These are phyloP conservation scores for Cladophialophora psammophila DNA, from an alignment of 2,329 filamentous ascomycete species.

Conservation along the genomic window DNA sequence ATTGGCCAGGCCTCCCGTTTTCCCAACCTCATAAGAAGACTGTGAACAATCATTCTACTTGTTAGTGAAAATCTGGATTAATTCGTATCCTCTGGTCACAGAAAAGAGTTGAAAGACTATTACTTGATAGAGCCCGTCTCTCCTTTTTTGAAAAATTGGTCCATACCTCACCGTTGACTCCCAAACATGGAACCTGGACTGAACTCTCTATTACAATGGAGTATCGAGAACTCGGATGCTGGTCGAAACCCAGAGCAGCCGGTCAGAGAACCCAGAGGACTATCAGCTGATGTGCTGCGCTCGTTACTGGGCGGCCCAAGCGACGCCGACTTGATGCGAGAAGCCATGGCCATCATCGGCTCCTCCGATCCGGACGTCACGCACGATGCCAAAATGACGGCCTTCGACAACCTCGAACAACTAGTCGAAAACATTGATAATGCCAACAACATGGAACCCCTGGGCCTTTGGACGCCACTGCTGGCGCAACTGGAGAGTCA, in stretches of 20 bases:
- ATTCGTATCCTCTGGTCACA: not conserved
- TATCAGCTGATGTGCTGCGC: conserved; percentile 75
- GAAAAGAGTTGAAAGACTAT: not conserved
- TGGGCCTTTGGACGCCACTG: conserved; percentile 83
- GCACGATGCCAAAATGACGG: conserved; percentile 78
- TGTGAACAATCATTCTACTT: not conserved
- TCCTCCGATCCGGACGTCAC: conserved; percentile 67
- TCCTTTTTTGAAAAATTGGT: not conserved
- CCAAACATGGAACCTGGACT: conserved; percentile 66
- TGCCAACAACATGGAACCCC: conserved; percentile 85
- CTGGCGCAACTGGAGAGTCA: conserved; percentile 71
- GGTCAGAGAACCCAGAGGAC: conserved; percentile 49
- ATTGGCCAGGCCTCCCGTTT: conserved; percentile 23
- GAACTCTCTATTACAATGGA: conserved; percentile 82
- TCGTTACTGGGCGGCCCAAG: conserved; percentile 82
- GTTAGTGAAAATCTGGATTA: not conserved
- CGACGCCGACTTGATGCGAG: conserved; percentile 90
- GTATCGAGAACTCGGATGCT: conserved; percentile 66
- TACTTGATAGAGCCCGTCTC: not conserved
- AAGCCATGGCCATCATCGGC: conserved; percentile 78
- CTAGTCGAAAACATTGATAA: conserved; percentile 93
- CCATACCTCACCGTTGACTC: conserved; percentile 20
- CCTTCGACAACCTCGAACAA: conserved; percentile 95
- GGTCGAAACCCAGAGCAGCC: conserved; percentile 31
- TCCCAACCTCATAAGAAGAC: conserved; percentile 9